phyloP scores from a whole-genome alignment of 768 basidiomycete genomes.

The Baorangia bicolor region DNA sequence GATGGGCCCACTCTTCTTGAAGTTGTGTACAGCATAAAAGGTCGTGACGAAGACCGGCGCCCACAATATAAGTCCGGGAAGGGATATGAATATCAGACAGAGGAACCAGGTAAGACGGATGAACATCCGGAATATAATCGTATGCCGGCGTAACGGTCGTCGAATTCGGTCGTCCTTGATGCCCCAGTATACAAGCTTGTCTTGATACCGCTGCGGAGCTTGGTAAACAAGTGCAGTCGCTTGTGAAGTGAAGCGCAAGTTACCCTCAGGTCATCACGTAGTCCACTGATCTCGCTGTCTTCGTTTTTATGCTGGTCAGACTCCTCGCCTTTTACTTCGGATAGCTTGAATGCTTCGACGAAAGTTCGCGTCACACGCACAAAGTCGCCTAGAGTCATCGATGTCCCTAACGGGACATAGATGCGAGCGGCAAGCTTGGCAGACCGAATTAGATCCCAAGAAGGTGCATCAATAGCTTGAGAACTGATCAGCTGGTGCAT shows the following conservation, averaged over 20 bases:
- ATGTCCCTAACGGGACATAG: slow-evolving; percentile 86
- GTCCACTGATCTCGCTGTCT: slow-evolving; percentile 29
- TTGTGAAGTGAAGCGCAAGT: background rate
- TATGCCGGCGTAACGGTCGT: slow-evolving; percentile 51
- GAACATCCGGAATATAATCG: slow-evolving; percentile 61
- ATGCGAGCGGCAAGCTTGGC: slow-evolving; percentile 77
- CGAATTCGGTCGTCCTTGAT: slow-evolving; percentile 88
- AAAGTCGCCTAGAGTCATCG: slow-evolving; percentile 81
- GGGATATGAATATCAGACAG: slow-evolving; percentile 59
- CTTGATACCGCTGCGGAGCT: slow-evolving; percentile 62
- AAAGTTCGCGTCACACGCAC: slow-evolving; percentile 75
- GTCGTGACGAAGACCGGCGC: slow-evolving; percentile 73
- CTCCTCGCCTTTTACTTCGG: slow-evolving; percentile 30
- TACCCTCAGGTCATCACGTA: slow-evolving; percentile 64
- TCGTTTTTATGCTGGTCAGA: slow-evolving; percentile 23
- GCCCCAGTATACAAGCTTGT: slow-evolving; percentile 60
- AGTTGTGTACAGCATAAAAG: slow-evolving; percentile 66
- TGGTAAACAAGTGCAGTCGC: background rate
- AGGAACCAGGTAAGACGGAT: slow-evolving; percentile 65
- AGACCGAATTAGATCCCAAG: slow-evolving; percentile 74
- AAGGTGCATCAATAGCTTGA: slow-evolving; percentile 82
- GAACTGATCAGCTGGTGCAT: slow-evolving; percentile 70
- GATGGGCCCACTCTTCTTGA: slow-evolving; percentile 78
- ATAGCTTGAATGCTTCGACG: slow-evolving; percentile 68
- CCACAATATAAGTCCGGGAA: slow-evolving; percentile 84